phyloP scores from a whole-genome alignment of 2,329 filamentous ascomycete species.

The Orbilia blumenaviensis region DNA sequence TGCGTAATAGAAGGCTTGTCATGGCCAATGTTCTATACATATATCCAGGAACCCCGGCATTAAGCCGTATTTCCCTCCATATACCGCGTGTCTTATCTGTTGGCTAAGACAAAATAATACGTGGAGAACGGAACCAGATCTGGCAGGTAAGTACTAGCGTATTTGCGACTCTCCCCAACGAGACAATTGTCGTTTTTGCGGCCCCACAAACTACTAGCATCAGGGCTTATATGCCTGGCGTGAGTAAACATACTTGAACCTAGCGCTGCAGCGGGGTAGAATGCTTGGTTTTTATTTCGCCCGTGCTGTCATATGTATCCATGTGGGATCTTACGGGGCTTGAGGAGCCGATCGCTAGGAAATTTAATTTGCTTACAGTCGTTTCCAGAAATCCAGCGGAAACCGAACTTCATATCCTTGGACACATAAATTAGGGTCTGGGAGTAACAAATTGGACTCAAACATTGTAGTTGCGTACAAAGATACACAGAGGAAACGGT shows the following conservation, averaged over 20 bases:
- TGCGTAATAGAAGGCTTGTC: neutral
- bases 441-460: too few species aligned
- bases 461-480: too few species aligned
- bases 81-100: neutral
- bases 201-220: conserved; percentile 38
- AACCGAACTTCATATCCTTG: neutral
- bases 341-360: too few species aligned
- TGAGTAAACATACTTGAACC: conserved; percentile 26
- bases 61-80: neutral
- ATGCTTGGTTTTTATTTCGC: neutral
- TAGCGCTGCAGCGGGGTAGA: conserved; percentile 26
- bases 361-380: neutral
- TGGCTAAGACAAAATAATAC: neutral
- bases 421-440: too few species aligned
- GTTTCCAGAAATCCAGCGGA: neutral
- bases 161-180: conserved; percentile 27
- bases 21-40: too few species aligned
- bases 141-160: conserved; percentile 22
- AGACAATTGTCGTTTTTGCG: conserved; percentile 32
- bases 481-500: neutral
- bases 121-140: neutral
- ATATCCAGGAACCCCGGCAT: conserved; percentile 12
- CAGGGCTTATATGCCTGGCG: conserved; percentile 34
- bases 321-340: too few species aligned
- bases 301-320: too few species aligned